Base-by-base conservation (phyloP, 1,284 basidiomycete species). In the Porogramme epimiltina region DNA sequence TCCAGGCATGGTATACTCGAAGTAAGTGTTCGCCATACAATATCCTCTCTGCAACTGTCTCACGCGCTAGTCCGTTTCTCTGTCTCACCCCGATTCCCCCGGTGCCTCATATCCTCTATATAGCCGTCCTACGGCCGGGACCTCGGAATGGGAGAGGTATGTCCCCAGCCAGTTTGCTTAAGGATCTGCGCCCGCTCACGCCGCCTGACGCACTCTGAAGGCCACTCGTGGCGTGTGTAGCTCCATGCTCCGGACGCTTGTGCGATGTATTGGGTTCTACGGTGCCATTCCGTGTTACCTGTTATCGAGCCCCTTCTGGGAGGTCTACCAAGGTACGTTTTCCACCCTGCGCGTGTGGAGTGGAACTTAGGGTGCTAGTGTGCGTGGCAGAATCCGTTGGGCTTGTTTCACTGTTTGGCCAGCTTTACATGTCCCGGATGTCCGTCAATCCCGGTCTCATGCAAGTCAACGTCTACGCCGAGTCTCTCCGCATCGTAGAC, bases 371-470 rank as follows among this genome's bases (percentile, higher is more conserved):
- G 34, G n/a, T 9, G 45, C 45, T 42, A 16, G 5, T 33, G 16
- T 18, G 3, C 22, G 11, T 15, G 45, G 22, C 61, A 91, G 87
- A 91, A 45, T 87, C 89, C 42, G 94, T 97, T 58, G 95, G 95
- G 50, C 80, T 98, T 48, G 85, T 98, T 64, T 85, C 88, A 44
- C 87, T 94, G 49, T 97, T 97, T 67, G 94, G 95, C 52, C 83
- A 95, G 69, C 97, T 96, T 79, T 95, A 95, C 84, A 91, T 90
- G 70, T n/a, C n/a, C n/a, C n/a, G n/a, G n/a, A n/a, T n/a, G n/a
- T 86, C 90, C 5, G 94, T 96, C 59, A 94, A 98, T 68, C 95
- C 95, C 1, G 95, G 95, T 60, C 81, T 98, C 20, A 87, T 90
- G 47, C 84, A 93, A 63, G 87, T 98, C 70, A 98, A 98, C 67